phyloP scores from a whole-genome alignment of 495 filamentous ascomycete genomes.

The Staphylotrichum tortipilum region DNA sequence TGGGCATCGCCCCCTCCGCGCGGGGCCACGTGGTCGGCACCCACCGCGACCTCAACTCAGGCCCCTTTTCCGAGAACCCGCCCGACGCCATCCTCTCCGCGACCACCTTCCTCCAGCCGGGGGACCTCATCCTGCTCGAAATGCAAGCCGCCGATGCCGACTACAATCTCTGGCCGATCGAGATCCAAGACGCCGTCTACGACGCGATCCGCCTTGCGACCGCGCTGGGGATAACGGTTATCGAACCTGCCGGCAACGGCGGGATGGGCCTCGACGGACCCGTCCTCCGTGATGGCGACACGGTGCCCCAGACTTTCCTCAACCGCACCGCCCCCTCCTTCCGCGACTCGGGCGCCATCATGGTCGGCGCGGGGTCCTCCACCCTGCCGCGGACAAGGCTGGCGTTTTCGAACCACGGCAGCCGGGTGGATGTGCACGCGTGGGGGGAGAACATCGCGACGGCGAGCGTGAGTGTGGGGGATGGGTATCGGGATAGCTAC shows the following conservation, averaged over 20 bases:
- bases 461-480: not conserved
- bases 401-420: conserved; percentile 5
- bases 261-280: not conserved
- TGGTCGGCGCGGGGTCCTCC: not conserved
- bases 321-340: not conserved
- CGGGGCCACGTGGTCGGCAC: not conserved
- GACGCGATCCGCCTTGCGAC: conserved; percentile 6
- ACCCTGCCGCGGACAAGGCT: not conserved
- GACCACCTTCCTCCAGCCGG: not conserved
- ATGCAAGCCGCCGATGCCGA: conserved; percentile 2
- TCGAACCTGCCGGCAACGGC: conserved; percentile 8
- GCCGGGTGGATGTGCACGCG: conserved; percentile 4
- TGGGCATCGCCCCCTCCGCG: conserved; percentile 3
- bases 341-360: conserved; percentile 7
- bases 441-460: conserved; percentile 12
- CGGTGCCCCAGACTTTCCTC: not conserved
- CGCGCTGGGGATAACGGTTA: conserved; percentile 4
- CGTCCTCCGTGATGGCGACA: not conserved
- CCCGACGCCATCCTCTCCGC: conserved; percentile 8
- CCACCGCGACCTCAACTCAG: not conserved
- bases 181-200: conserved; percentile 6
- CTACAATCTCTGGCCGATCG: conserved; percentile 1
- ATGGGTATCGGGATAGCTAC: not conserved
- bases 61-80: not conserved
- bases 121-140: conserved; percentile 10